A percentile compares a stretch with the other conserved stretches of the same genome.
Conservation (phyloP, 2,329 filamentous ascomycete genomes). For the Apiospora pterosperma region DNA sequence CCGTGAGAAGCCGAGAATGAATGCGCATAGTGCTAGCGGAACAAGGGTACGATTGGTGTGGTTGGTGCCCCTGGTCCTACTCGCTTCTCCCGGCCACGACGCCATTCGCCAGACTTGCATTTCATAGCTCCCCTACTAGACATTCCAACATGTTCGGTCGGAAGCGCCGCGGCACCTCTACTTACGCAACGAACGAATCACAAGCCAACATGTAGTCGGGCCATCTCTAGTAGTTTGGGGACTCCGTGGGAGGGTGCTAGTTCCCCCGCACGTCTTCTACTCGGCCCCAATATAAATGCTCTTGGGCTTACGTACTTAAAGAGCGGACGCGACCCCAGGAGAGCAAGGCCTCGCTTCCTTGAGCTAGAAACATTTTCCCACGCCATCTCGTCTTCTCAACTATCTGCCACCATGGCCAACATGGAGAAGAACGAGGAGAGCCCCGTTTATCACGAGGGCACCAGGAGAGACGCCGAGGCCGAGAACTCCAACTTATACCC, state of each 20-base stretch:
- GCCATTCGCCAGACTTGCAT: background rate
- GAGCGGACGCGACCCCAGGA: background rate
- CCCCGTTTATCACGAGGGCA: background rate
- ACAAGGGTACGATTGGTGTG: background rate
- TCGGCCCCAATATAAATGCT: background rate
- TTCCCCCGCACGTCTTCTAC: background rate
- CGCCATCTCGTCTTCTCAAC: background rate
- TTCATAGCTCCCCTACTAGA: background rate
- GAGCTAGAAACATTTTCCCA: background rate
- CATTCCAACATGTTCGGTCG: background rate
- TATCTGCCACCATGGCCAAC: background rate
- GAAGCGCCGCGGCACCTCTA: background rate
- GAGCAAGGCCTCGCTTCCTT: background rate
- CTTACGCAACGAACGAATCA: background rate
- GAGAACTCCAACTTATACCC: constrained; percentile 26
- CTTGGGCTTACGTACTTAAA: background rate
- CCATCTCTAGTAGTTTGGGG: background rate
- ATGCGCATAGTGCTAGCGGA: background rate
- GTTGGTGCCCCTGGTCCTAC: background rate
- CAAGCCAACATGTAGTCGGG: too few relatives aligned
- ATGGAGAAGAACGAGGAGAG: background rate
- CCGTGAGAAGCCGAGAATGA: background rate
- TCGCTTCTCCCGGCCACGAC: background rate
- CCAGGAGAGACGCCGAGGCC: background rate
- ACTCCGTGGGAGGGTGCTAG: background rate